Conservation (phyloP, 306 rosid species). For the Prunus mume region DNA sequence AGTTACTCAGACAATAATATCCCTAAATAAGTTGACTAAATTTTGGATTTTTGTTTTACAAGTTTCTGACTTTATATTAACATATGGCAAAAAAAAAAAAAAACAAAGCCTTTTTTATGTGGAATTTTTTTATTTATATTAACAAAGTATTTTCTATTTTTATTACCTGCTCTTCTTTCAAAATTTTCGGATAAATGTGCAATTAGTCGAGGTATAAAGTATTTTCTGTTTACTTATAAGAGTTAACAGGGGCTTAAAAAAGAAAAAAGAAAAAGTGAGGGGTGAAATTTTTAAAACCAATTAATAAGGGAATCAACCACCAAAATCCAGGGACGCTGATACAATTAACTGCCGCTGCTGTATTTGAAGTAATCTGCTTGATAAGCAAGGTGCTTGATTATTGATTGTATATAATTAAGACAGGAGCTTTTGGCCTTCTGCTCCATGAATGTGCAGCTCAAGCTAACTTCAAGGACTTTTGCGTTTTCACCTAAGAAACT, state of each 20-base stretch:
- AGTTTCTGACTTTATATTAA: not conserved
- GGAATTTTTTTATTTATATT: no score
- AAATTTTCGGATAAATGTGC: not conserved
- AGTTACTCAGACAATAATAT: no score
- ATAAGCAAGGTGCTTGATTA: not conserved
- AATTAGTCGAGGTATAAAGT: no score
- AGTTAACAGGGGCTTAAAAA: not conserved
- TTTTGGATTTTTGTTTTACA: not conserved
- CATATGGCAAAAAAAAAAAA: no score
- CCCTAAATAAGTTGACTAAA: no score
- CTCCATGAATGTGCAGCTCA: slow-evolving; percentile 1
- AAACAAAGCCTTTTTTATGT: no score
- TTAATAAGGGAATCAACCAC: not conserved
- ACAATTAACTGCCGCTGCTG: not conserved
- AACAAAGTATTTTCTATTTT: not conserved
- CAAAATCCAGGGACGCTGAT: slow-evolving; percentile 18
- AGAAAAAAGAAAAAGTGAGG: not conserved
- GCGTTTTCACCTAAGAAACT: slow-evolving; percentile 22
- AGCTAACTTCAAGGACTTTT: slow-evolving; percentile 8
- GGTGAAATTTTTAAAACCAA: not conserved
- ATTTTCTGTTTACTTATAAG: no score
- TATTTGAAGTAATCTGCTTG: not conserved
- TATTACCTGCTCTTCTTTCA: not conserved
- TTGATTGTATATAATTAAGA: not conserved
- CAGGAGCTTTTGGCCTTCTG: not conserved